A percentile compares a stretch with the other conserved stretches of the same genome.
Evolutionary conservation across 257 asterid genomes (phyloP).

Genomic region (Solanum pennellii): DNA sequence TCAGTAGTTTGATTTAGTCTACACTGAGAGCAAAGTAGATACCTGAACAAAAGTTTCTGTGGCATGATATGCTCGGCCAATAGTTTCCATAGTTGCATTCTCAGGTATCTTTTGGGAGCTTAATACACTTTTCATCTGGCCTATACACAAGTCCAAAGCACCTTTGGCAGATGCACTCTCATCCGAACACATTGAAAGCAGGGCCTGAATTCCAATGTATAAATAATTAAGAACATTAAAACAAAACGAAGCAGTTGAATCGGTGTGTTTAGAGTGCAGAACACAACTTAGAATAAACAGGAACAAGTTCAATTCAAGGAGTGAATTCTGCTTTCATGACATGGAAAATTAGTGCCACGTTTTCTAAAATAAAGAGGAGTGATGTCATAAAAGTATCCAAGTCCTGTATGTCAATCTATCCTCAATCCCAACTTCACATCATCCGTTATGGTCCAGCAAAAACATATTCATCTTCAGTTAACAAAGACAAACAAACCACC

Average conservation of each 20-base stretch:
- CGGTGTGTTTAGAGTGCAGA: neutral
- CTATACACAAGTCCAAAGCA: constrained; percentile 78
- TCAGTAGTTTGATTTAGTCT: neutral
- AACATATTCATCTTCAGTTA: neutral
- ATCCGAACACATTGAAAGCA: constrained; percentile 81
- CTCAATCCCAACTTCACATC: neutral
- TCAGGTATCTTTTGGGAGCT: constrained; percentile 75
- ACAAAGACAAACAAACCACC: neutral
- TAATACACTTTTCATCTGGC: constrained; percentile 77
- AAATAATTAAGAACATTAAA: neutral
- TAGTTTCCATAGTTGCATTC: constrained; percentile 83
- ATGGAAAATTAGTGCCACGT: neutral
- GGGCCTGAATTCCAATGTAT: constrained; percentile 41
- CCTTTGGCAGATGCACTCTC: constrained; percentile 79
- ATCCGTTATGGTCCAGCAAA: neutral
- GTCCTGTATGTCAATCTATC: neutral
- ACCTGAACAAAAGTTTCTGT: constrained; percentile 98
- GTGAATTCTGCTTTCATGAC: neutral
- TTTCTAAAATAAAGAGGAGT: neutral
- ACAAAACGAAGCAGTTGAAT: neutral
- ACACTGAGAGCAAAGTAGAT: constrained; percentile 8
- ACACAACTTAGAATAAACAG: neutral
- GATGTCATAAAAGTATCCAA: neutral
- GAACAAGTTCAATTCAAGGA: neutral
- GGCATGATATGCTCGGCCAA: constrained; percentile 94